A percentile compares a stretch with the other conserved stretches of the same genome.
Evolutionary conservation across 2,329 filamentous ascomycete species (phyloP).

Genomic region (Scolecobasidium constrictum): DNA sequence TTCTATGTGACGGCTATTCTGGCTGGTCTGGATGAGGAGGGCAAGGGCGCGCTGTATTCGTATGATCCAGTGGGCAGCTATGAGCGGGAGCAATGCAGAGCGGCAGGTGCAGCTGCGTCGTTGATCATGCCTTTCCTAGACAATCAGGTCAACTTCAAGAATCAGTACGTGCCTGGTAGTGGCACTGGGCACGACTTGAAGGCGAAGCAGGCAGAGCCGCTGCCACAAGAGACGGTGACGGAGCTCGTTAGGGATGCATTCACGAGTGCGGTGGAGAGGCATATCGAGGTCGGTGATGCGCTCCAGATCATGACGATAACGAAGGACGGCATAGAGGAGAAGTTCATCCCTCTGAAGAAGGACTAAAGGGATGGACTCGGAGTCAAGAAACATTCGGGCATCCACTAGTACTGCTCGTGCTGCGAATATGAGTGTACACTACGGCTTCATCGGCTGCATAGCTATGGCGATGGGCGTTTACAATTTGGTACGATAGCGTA

Average conservation of each 20-base stretch:
- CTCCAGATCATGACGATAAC: constrained; percentile 94
- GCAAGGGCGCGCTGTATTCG: constrained; percentile 86
- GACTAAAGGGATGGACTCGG: constrained; percentile 45
- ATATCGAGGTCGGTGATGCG: constrained; percentile 96
- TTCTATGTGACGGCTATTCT: constrained; percentile 96
- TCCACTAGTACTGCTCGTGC: too few species aligned
- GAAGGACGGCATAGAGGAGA: constrained; percentile 77
- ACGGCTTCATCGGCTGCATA: too few species aligned
- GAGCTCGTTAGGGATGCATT: constrained; percentile 93
- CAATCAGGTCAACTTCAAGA: constrained; percentile 99
- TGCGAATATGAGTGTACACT: too few species aligned
- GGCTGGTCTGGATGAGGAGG: constrained; percentile 87
- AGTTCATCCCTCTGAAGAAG: constrained; percentile 74
- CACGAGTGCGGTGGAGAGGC: constrained; percentile 93
- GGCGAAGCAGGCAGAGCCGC: constrained; percentile 56
- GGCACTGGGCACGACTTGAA: constrained; percentile 72
- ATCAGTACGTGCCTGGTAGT: constrained; percentile 85
- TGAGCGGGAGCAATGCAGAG: constrained; percentile 91
- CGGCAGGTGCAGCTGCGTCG: constrained; percentile 81
- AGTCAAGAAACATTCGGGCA: too few species aligned
- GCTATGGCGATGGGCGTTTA: too few species aligned
- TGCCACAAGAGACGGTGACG: constrained; percentile 66
- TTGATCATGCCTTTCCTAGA: constrained; percentile 99
- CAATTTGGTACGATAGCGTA: too few species aligned
- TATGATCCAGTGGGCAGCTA: constrained; percentile 98